Evolutionary conservation across 345 rosid species (phyloP), one percentile per base, ranked within the genome.

Genomic region (Isatis tinctoria): DNA sequence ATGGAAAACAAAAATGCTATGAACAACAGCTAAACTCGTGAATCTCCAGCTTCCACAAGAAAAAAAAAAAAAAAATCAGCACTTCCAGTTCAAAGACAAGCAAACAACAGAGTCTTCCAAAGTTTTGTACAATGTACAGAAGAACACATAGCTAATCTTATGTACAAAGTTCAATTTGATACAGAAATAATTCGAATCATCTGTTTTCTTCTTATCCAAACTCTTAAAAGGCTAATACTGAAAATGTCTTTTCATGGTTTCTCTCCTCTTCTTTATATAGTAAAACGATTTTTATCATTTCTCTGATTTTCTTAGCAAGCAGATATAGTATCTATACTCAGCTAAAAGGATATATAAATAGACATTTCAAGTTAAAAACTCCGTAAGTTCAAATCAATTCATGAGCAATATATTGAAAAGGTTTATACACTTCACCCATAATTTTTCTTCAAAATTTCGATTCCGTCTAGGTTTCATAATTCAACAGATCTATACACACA

Each of bases 401-500:
- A 36, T 66, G 24, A 67, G 36, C 60, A 67, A 24, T 59, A 14
- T 47, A 58, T 44, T 4, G 32, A 30, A 36, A 37, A 18, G 10
- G 14, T 40, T 24, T 22, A 26, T n/a, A 1, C 44, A 57, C 1
- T 40, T 28, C 18, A 39, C 27, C 16, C 61, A 9, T 36, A 41
- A 11, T 12, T 13, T 3, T 24, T 37, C 9, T n/a, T n/a, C 39
- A 60, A 60, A 62, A 27, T 18, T 54, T 60, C 18, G 37, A 59
- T 67, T 60, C 22, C 12, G 11, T 43, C 70, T 76, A 43, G 8
- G 36, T 36, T n/a, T 36, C 30, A 61, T 0, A 59, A 66, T 5
- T 39, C n/a, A 59, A 60, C 67, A 70, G 76, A 76, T 76, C 72
- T 63, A 24, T 4, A 37, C 47, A 67, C 27, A 10, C 2, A 32